Conservation (phyloP, 106 monocot genomes). For the Phalaenopsis aphrodite region DNA sequence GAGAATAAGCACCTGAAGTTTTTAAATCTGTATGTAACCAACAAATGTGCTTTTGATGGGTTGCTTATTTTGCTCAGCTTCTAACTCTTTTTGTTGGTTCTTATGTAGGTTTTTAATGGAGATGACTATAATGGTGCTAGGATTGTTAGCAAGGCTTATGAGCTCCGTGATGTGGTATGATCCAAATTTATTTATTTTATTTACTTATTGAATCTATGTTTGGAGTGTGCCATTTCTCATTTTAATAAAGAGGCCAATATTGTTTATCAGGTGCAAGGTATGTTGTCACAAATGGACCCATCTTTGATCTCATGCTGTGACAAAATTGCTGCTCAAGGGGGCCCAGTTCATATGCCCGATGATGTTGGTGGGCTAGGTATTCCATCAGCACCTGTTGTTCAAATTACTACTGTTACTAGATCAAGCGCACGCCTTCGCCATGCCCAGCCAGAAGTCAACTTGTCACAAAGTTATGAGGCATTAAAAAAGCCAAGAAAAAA, state of each 20-base stretch:
- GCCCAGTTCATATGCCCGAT: slow-evolving; percentile 50
- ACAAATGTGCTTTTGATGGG: slow-evolving; percentile 1
- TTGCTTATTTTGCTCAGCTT: not conserved
- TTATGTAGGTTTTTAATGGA: slow-evolving; percentile 79
- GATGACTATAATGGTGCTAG: slow-evolving; percentile 84
- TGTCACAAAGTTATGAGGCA: slow-evolving; percentile 77
- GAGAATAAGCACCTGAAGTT: not conserved
- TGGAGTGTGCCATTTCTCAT: not conserved
- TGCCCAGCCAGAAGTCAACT: slow-evolving; percentile 79
- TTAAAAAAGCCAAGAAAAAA: slow-evolving; percentile 70
- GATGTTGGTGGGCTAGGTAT: slow-evolving; percentile 30
- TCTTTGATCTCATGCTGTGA: slow-evolving; percentile 81
- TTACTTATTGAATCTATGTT: not conserved
- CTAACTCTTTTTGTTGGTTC: not conserved
- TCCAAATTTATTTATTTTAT: slow-evolving; percentile 8
- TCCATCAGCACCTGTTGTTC: slow-evolving; percentile 62
- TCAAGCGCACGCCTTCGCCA: slow-evolving; percentile 83
- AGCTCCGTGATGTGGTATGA: slow-evolving; percentile 88
- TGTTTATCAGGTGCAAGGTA: slow-evolving; percentile 71
- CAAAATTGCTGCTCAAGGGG: slow-evolving; percentile 83
- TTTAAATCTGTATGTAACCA: not conserved
- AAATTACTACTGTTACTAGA: slow-evolving; percentile 63
- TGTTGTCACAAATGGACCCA: slow-evolving; percentile 98
- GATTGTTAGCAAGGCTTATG: slow-evolving; percentile 94
- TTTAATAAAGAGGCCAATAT: not conserved